phyloP scores from a whole-genome alignment of 176 grass and related monocot species.

The Rhynchospora pubera region DNA sequence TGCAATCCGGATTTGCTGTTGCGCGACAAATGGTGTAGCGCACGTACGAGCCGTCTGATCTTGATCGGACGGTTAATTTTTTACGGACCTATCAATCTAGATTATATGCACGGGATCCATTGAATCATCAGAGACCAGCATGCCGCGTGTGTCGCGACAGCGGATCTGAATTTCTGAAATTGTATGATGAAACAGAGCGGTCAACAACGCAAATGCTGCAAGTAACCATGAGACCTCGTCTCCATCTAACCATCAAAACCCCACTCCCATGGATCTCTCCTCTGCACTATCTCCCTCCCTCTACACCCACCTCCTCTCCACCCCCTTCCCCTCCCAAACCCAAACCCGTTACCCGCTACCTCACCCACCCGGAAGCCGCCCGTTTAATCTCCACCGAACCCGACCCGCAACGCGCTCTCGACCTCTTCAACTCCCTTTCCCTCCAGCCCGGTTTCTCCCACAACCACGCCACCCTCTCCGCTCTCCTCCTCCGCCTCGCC shows the following conservation, averaged over 20 bases:
- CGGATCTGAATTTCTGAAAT: too few relatives aligned
- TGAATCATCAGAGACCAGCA: too few relatives aligned
- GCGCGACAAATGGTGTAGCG: too few relatives aligned
- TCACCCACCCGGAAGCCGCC: slow-evolving; percentile 57
- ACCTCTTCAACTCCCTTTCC: slow-evolving; percentile 74
- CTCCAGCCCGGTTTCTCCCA: slow-evolving; percentile 68
- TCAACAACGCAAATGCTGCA: too few relatives aligned
- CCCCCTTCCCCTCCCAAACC: slow-evolving; percentile 4
- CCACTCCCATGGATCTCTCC: slow-evolving; percentile 70
- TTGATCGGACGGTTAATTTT: too few relatives aligned
- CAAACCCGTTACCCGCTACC: slow-evolving; percentile 18
- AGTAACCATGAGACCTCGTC: too few relatives aligned
- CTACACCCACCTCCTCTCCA: background rate
- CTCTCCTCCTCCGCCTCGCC: slow-evolving; percentile 75
- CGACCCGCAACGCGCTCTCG: slow-evolving; percentile 58
- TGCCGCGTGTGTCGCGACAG: too few relatives aligned
- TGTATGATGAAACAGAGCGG: slow-evolving; percentile 50
- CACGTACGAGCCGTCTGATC: too few relatives aligned
- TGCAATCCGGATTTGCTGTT: too few relatives aligned
- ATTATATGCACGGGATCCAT: too few relatives aligned
- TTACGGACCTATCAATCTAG: too few relatives aligned
- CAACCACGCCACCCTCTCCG: slow-evolving; percentile 67
- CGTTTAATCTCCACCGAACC: slow-evolving; percentile 50
- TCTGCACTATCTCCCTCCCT: slow-evolving; percentile 43
- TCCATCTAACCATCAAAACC: too few relatives aligned